These are phyloP conservation scores for Leucocoprinus leucothites DNA, from an alignment of 768 basidiomycete genomes.

Conservation along the genomic window DNA sequence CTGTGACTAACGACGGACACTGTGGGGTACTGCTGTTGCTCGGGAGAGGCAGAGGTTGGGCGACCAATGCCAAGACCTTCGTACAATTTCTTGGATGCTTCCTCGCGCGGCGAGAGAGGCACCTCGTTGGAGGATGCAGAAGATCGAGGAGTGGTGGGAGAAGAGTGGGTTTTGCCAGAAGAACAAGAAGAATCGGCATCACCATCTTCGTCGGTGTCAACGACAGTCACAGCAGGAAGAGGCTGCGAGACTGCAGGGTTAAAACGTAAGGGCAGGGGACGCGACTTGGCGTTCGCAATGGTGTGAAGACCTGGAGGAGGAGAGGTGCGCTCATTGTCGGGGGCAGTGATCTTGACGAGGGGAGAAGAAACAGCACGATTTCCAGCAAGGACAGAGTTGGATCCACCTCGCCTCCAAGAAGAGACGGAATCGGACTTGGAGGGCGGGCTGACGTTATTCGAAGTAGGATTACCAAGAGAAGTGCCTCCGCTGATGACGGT, in stretches of 20 bases:
- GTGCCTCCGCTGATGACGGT: conserved; percentile 73
- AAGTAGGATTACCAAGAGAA: conserved; percentile 53
- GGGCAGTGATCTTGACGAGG: conserved; percentile 68
- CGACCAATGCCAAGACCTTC: conserved; percentile 87
- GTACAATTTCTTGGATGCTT: conserved; percentile 82
- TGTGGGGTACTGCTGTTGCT: conserved; percentile 34
- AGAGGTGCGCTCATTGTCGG: conserved; percentile 47
- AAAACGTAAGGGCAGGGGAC: conserved; percentile 71
- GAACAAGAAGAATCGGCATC: conserved; percentile 56
- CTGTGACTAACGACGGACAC: conserved; percentile 47
- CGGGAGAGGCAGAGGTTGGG: conserved; percentile 44
- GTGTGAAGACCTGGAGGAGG: conserved; percentile 15
- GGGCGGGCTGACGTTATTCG: conserved; percentile 41
- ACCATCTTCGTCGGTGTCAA: conserved; percentile 49
- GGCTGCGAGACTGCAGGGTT: conserved; percentile 47
- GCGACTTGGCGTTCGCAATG: conserved; percentile 30
- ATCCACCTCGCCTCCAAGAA: conserved; percentile 80
- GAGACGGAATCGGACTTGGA: conserved; percentile 80
- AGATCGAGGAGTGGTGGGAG: conserved; percentile 75
- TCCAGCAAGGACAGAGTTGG: conserved; percentile 67
- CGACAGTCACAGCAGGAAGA: conserved; percentile 54
- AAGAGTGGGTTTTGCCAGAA: conserved; percentile 62
- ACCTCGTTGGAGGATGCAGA: conserved; percentile 52
- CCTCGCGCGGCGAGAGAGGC: conserved; percentile 82
- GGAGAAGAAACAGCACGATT: conserved; percentile 64